Conservation (phyloP, 495 filamentous ascomycete species). For the Talaromyces borbonicus region DNA sequence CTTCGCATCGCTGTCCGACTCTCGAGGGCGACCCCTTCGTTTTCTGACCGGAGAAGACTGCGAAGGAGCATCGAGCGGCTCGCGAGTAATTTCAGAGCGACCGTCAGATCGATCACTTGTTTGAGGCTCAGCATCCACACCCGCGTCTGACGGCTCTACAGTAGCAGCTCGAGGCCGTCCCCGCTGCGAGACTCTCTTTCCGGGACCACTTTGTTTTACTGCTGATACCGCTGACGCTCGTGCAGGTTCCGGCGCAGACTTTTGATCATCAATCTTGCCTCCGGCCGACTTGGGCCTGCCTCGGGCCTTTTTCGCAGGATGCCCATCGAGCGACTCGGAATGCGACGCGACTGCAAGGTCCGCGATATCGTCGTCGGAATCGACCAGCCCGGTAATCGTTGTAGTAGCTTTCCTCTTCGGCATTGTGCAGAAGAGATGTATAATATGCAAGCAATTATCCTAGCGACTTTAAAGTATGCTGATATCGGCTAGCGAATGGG, state of each 20-base stretch:
- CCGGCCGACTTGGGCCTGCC: conserved; percentile 26
- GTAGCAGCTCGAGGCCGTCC: conserved; percentile 15
- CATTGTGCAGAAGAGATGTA: conserved; percentile 26
- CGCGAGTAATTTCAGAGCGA: too few species aligned
- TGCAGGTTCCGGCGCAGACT: not conserved
- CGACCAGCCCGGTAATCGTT: conserved; percentile 52
- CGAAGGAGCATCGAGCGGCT: conserved; percentile 11
- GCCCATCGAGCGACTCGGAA: conserved; percentile 23
- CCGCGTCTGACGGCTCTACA: conserved; percentile 18
- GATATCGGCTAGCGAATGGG: not conserved
- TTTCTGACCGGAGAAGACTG: conserved; percentile 17
- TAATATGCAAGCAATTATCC: not conserved
- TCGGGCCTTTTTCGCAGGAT: conserved; percentile 30
- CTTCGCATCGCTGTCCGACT: conserved; percentile 19
- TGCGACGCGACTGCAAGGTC: conserved; percentile 22
- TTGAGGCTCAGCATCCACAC: conserved; percentile 16
- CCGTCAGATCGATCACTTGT: too few species aligned
- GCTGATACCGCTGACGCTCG: not conserved
- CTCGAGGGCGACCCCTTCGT: conserved; percentile 21
- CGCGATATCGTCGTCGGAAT: conserved; percentile 59
- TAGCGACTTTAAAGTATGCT: not conserved
- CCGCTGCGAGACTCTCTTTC: conserved; percentile 21
- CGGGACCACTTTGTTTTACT: conserved; percentile 23
- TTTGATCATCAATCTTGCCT: conserved; percentile 3
- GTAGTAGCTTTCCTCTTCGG: conserved; percentile 42